Conservation (phyloP, 345 rosid species). For the Lepidium aucheri region DNA sequence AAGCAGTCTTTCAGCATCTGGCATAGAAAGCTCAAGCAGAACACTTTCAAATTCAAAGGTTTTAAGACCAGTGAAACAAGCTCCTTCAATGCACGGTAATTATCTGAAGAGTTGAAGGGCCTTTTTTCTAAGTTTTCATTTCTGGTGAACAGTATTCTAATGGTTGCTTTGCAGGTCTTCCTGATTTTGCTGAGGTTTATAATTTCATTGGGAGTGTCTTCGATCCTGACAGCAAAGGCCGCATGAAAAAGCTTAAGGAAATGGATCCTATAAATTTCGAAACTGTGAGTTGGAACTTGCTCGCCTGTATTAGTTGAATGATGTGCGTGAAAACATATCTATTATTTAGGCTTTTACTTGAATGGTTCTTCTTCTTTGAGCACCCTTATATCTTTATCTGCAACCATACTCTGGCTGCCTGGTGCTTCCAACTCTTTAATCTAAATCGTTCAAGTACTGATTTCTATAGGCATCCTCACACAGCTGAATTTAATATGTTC, state of each 20-base stretch:
- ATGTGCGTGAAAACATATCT: background rate
- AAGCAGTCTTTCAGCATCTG: slow-evolving; percentile 38
- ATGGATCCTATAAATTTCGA: slow-evolving; percentile 94
- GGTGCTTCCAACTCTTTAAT: background rate
- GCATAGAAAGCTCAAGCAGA: slow-evolving; percentile 32
- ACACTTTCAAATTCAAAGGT: slow-evolving; percentile 4
- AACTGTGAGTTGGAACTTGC: slow-evolving; percentile 54
- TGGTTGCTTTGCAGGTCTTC: slow-evolving; percentile 51
- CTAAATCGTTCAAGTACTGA: background rate
- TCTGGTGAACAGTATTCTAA: background rate
- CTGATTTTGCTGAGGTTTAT: slow-evolving; percentile 86
- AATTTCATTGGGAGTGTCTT: slow-evolving; percentile 77
- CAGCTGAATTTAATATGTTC: background rate
- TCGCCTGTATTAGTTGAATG: background rate
- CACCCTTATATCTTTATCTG: background rate
- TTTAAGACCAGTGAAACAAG: slow-evolving; percentile 10
- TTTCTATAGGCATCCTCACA: background rate
- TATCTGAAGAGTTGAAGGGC: background rate
- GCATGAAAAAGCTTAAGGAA: slow-evolving; percentile 71
- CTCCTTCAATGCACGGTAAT: slow-evolving; percentile 23
- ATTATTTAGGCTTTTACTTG: background rate
- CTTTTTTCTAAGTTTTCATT: background rate
- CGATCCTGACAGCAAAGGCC: slow-evolving; percentile 60
- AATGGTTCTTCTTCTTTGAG: background rate
- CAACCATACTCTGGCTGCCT: background rate